These are phyloP conservation scores for Ceratocystis harringtonii DNA, from an alignment of 2,329 filamentous ascomycete genomes.

Conservation along the genomic window DNA sequence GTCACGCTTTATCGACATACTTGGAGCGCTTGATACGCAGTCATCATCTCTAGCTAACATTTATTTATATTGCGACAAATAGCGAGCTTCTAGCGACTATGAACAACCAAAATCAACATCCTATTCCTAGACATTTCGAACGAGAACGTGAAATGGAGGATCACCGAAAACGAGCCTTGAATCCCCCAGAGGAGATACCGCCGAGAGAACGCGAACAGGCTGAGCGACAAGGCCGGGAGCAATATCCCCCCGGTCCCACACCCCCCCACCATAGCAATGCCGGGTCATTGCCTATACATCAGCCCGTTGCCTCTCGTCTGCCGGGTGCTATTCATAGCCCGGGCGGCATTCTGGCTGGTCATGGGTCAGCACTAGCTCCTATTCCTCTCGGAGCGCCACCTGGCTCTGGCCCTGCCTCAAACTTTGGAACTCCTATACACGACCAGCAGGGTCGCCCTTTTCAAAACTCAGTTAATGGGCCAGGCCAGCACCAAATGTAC, in stretches of 20 bases:
- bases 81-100: conserved; percentile 24
- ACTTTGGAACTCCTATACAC: conserved; percentile 42
- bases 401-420: conserved; percentile 28
- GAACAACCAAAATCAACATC: conserved; percentile 34
- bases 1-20: not conserved
- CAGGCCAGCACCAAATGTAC: conserved; percentile 41
- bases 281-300: conserved; percentile 80
- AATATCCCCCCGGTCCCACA: conserved; percentile 51
- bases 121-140: conserved; percentile 29
- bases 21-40: not conserved
- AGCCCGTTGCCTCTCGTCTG: conserved; percentile 75
- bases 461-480: conserved; percentile 35
- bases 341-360: conserved; percentile 68
- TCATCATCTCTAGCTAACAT: not conserved
- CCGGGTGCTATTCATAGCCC: conserved; percentile 78
- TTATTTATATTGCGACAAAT: conserved; percentile 2
- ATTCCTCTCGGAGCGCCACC: conserved; percentile 39
- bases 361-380: conserved; percentile 43
- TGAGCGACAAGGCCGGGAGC: conserved; percentile 48
- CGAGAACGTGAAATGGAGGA: conserved; percentile 36
- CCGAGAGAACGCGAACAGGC: conserved; percentile 32
- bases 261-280: conserved; percentile 78
- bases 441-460: conserved; percentile 36
- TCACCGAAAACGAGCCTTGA: conserved; percentile 31
- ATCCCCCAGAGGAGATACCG: conserved; percentile 34